A percentile compares a stretch with the other conserved stretches of the same genome.
phyloP scores from a whole-genome alignment of 1,284 basidiomycete genomes.

The Xerocomus tenax region DNA sequence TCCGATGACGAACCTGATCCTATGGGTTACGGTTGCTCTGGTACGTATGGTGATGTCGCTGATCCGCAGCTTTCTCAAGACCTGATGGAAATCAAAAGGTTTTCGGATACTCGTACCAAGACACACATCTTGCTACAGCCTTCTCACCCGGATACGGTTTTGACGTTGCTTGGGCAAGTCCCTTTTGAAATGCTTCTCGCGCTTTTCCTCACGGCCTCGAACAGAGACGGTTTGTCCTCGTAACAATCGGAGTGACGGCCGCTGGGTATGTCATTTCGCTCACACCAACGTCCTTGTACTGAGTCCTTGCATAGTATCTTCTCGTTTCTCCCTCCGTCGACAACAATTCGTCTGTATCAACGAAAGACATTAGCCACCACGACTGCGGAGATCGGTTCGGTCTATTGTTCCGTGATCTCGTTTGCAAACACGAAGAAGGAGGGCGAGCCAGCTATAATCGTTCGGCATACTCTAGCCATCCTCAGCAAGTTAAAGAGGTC shows the following conservation, averaged over 20 bases:
- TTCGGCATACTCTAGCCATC: slow-evolving; percentile 53
- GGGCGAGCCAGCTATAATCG: slow-evolving; percentile 44
- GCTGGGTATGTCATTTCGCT: slow-evolving; percentile 44
- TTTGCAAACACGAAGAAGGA: slow-evolving; percentile 47
- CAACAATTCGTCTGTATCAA: slow-evolving; percentile 59
- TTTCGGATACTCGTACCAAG: slow-evolving; percentile 67
- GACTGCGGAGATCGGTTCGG: slow-evolving; percentile 50
- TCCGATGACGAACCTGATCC: slow-evolving; percentile 66
- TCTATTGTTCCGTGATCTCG: slow-evolving; percentile 63
- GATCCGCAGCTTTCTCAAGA: slow-evolving; percentile 17
- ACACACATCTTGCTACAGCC: slow-evolving; percentile 39
- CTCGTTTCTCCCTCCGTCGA: slow-evolving; percentile 62
- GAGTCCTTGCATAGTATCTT: slow-evolving; percentile 40
- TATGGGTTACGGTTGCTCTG: slow-evolving; percentile 62
- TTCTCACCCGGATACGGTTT: slow-evolving; percentile 52
- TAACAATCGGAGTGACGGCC: slow-evolving; percentile 51
- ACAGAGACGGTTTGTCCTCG: slow-evolving; percentile 57
- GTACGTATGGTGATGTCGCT: slow-evolving; percentile 32
- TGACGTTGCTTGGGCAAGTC: slow-evolving; percentile 54
- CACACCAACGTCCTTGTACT: neutral
- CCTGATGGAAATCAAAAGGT: slow-evolving; percentile 35
- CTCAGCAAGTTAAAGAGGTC: slow-evolving; percentile 57
- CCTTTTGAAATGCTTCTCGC: neutral
- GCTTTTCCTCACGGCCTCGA: neutral
- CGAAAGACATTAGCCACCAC: slow-evolving; percentile 59